Evolutionary conservation across 2,329 filamentous ascomycete genomes (phyloP).

Genomic region (Ophiostoma ulmi): DNA sequence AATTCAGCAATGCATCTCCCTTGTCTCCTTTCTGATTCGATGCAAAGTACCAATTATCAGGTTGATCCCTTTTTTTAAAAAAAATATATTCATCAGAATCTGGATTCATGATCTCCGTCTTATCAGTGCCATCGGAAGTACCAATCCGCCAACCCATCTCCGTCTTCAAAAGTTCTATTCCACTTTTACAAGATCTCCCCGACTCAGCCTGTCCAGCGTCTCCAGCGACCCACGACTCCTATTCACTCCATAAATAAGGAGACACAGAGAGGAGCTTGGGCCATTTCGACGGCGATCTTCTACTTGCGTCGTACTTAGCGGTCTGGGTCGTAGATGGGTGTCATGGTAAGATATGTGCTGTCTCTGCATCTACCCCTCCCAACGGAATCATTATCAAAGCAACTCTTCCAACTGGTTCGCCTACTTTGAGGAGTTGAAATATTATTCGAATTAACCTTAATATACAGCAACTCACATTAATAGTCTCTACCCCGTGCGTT

Average conservation of each 20-base stretch:
- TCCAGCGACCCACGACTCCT: slow-evolving; percentile 4
- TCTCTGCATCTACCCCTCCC: not conserved
- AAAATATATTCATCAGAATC: not conserved
- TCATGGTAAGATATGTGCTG: not conserved
- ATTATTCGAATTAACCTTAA: no score
- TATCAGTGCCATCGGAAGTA: not conserved
- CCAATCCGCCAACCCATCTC: not conserved
- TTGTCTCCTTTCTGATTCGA: not conserved
- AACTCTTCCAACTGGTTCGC: not conserved
- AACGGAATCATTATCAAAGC: not conserved
- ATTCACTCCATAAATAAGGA: not conserved
- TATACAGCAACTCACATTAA: not conserved
- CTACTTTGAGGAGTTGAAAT: not conserved
- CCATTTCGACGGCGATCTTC: not conserved
- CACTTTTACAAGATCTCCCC: not conserved
- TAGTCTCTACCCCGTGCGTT: not conserved
- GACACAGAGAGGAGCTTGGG: not conserved
- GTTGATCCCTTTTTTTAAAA: not conserved
- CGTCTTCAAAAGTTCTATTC: slow-evolving; percentile 9
- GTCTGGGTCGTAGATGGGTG: not conserved
- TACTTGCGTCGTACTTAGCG: not conserved
- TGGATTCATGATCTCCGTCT: not conserved
- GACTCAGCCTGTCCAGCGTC: not conserved
- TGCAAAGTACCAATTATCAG: not conserved
- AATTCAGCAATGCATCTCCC: no score